These are phyloP conservation scores for Penicillium taxi DNA, from an alignment of 495 filamentous ascomycete genomes.

Conservation along the genomic window DNA sequence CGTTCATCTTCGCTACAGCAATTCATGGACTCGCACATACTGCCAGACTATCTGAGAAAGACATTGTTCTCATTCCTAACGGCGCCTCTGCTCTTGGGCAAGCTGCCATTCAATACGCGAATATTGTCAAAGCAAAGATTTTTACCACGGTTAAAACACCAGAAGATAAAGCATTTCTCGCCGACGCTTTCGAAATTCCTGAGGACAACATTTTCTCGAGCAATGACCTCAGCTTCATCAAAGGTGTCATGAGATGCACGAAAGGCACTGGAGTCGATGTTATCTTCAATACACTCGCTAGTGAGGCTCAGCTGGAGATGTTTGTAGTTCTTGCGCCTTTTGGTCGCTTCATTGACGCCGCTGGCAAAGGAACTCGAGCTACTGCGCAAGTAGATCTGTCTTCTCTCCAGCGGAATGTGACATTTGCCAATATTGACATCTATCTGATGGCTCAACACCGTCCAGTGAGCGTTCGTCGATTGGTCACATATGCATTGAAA, in stretches of 20 bases:
- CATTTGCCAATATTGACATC: constrained; percentile 22
- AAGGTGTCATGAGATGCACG: constrained; percentile 42
- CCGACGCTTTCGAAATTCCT: constrained; percentile 28
- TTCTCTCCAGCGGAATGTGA: constrained; percentile 13
- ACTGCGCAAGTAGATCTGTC: constrained; percentile 16
- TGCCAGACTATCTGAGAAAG: constrained; percentile 9
- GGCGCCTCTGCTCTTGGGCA: constrained; percentile 42
- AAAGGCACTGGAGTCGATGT: constrained; percentile 47
- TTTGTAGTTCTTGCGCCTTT: constrained; percentile 44
- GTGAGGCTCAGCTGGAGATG: constrained; percentile 34
- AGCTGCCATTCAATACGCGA: constrained; percentile 38
- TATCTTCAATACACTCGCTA: constrained; percentile 43
- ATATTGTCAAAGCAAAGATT: constrained; percentile 25
- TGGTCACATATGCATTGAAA: constrained; percentile 3
- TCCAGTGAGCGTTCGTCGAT: constrained; percentile 1
- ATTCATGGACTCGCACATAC: constrained; percentile 26
- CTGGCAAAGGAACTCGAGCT: constrained; percentile 25
- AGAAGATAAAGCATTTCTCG: constrained; percentile 34
- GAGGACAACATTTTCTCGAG: constrained; percentile 42
- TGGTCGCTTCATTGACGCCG: constrained; percentile 41
- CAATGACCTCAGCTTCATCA: constrained; percentile 36
- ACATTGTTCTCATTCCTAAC: constrained; percentile 45
- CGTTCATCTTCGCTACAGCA: constrained; percentile 19
- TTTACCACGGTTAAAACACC: constrained; percentile 39
- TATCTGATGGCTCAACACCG: constrained; percentile 10